A percentile compares a stretch with the other conserved stretches of the same genome.
phyloP scores from a whole-genome alignment of 139 green algal genomes.

The Tetradesmus lagerheimii region DNA sequence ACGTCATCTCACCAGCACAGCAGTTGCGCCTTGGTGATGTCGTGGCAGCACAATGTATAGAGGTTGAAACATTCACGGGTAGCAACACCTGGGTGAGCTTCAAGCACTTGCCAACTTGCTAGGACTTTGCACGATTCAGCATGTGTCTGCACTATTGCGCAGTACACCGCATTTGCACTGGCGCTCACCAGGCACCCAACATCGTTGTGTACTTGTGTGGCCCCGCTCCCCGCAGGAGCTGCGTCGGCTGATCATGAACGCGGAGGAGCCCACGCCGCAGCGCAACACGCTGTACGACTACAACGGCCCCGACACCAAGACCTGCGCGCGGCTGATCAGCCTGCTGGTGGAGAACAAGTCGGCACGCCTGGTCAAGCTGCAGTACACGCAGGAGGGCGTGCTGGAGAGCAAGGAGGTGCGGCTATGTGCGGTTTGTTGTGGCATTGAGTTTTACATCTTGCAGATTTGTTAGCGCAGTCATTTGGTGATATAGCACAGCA shows the following conservation, averaged over 20 bases:
- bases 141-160: too few species aligned
- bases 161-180: neutral
- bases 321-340: constrained; percentile 51
- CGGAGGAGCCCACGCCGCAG: constrained; percentile 25
- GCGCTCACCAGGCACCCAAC: neutral
- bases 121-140: too few species aligned
- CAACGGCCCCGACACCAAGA: constrained; percentile 56
- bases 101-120: too few species aligned
- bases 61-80: too few species aligned
- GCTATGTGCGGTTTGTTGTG: too few species aligned
- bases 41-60: too few species aligned
- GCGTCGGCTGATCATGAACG: constrained; percentile 54
- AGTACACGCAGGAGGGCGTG: constrained; percentile 1
- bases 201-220: neutral
- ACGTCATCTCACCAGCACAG: too few species aligned
- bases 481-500: too few species aligned
- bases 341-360: constrained; percentile 35
- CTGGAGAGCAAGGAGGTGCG: constrained; percentile 1
- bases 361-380: constrained; percentile 34
- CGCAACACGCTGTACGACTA: constrained; percentile 37
- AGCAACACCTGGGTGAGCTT: too few species aligned
- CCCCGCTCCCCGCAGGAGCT: constrained; percentile 27
- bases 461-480: neutral
- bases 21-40: too few species aligned
- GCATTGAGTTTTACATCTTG: neutral